Evolutionary conservation across 805 yeast genomes (phyloP).

Genomic region (Suhomyces sp.): DNA sequence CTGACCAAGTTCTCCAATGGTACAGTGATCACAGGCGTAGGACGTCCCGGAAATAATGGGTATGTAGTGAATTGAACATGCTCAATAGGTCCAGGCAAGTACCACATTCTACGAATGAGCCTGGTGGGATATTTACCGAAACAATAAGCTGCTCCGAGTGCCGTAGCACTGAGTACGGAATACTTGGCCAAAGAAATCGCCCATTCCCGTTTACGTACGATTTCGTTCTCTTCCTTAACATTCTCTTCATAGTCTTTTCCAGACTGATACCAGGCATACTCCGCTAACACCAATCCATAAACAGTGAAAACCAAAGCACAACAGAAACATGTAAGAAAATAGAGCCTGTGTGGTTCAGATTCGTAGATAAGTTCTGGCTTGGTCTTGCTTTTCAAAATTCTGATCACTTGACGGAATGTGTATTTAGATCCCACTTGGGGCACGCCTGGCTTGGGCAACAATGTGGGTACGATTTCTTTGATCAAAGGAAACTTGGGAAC

Average conservation of each 20-base stretch:
- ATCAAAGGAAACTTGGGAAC: slow-evolving; percentile 66
- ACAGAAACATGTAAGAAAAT: slow-evolving; percentile 67
- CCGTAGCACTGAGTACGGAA: slow-evolving; percentile 27
- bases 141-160: slow-evolving; percentile 30
- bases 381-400: slow-evolving; percentile 50
- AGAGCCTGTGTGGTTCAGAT: slow-evolving; percentile 78
- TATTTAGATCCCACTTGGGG: slow-evolving; percentile 64
- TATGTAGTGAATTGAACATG: slow-evolving; percentile 68
- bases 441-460: slow-evolving; percentile 73
- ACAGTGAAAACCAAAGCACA: slow-evolving; percentile 66
- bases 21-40: slow-evolving; percentile 71
- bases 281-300: slow-evolving; percentile 64
- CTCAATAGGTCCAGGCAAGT: slow-evolving; percentile 60
- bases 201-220: slow-evolving; percentile 44
- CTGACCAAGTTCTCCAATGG: slow-evolving; percentile 58
- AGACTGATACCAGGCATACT: slow-evolving; percentile 54
- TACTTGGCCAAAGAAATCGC: slow-evolving; percentile 26
- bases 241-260: slow-evolving; percentile 54
- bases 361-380: slow-evolving; percentile 78
- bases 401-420: slow-evolving; percentile 61
- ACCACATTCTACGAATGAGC: slow-evolving; percentile 73
- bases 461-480: slow-evolving; percentile 62
- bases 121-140: slow-evolving; percentile 58
- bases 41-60: slow-evolving; percentile 70
- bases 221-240: slow-evolving; percentile 42